A percentile compares a stretch with the other conserved stretches of the same genome.
Evolutionary conservation across 1,284 basidiomycete species (phyloP).

Genomic region (Farysia itapuensis): DNA sequence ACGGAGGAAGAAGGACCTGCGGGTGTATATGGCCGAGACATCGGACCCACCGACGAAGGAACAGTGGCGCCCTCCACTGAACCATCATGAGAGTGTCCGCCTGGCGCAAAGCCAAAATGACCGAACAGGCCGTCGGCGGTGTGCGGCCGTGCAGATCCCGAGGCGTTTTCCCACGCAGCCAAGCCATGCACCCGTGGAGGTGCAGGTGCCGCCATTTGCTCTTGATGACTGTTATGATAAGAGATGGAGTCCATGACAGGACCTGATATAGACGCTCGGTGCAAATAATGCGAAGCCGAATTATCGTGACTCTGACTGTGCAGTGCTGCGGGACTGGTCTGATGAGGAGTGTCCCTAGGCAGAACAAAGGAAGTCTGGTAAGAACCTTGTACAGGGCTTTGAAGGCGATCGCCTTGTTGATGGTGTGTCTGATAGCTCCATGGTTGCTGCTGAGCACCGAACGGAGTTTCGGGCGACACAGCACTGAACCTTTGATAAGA

Average conservation of each 20-base stretch:
- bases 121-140: constrained; percentile 53
- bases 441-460: no score
- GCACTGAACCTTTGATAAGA: no score
- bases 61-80: constrained; percentile 5
- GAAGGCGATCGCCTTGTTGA: no score
- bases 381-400: background rate
- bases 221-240: constrained; percentile 12
- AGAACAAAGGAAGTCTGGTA: background rate
- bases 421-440: no score
- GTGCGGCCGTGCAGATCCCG: constrained; percentile 46
- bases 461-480: no score
- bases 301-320: no score
- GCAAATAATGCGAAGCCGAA: constrained; percentile 32
- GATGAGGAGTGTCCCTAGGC: background rate
- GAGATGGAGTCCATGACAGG: constrained; percentile 31
- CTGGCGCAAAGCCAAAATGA: constrained; percentile 14
- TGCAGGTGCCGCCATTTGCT: constrained; percentile 5
- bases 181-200: constrained; percentile 39
- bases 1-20: constrained; percentile 4
- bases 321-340: background rate
- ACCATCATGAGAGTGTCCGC: constrained; percentile 9
- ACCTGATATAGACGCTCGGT: constrained; percentile 43
- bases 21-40: constrained; percentile 22
- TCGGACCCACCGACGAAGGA: constrained; percentile 2
- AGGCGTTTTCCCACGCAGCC: constrained; percentile 46